Percentiles rank a stretch among this genome's conserved stretches.
These are phyloP conservation scores for Tolypocladium album DNA, from an alignment of 2,329 filamentous ascomycete species.

Conservation along the genomic window DNA sequence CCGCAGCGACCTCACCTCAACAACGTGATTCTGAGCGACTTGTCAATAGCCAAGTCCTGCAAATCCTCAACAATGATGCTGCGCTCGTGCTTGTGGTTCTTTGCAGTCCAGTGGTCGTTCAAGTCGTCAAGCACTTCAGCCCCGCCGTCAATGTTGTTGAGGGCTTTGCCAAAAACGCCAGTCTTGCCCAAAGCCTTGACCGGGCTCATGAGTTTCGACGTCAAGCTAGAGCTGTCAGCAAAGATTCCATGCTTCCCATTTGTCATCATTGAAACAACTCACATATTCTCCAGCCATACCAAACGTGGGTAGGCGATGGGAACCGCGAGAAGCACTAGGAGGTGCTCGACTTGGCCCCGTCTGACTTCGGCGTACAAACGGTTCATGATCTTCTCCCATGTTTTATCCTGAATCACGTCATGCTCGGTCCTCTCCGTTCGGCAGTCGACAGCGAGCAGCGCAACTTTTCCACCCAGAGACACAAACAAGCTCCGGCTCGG, in stretches of 20 bases:
- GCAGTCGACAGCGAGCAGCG: constrained; percentile 80
- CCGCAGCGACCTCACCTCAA: constrained; percentile 43
- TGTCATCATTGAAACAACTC: constrained; percentile 22
- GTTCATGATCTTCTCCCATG: constrained; percentile 80
- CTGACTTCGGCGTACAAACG: constrained; percentile 73
- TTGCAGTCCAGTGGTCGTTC: constrained; percentile 96
- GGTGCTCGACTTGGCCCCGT: constrained; percentile 76
- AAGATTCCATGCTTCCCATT: not conserved
- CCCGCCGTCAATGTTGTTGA: constrained; percentile 85
- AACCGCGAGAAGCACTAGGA: constrained; percentile 79
- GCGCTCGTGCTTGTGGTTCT: constrained; percentile 84
- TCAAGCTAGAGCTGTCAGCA: constrained; percentile 47
- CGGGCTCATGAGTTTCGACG: constrained; percentile 76
- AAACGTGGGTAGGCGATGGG: constrained; percentile 69
- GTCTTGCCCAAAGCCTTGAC: constrained; percentile 79
- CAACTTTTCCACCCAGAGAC: constrained; percentile 65
- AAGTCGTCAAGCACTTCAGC: constrained; percentile 86
- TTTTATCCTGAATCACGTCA: constrained; percentile 68
- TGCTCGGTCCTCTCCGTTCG: constrained; percentile 81
- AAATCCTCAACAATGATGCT: constrained; percentile 80
- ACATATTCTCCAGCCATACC: constrained; percentile 64
- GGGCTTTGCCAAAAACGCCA: constrained; percentile 66
- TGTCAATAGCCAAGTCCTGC: constrained; percentile 86
- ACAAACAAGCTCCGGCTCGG: constrained; percentile 79
- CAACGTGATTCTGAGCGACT: constrained; percentile 84